Percentiles rank a stretch among this genome's conserved stretches.
These are phyloP conservation scores for Malassezia japonica DNA, from an alignment of 1,284 basidiomycete species.

Conservation along the genomic window DNA sequence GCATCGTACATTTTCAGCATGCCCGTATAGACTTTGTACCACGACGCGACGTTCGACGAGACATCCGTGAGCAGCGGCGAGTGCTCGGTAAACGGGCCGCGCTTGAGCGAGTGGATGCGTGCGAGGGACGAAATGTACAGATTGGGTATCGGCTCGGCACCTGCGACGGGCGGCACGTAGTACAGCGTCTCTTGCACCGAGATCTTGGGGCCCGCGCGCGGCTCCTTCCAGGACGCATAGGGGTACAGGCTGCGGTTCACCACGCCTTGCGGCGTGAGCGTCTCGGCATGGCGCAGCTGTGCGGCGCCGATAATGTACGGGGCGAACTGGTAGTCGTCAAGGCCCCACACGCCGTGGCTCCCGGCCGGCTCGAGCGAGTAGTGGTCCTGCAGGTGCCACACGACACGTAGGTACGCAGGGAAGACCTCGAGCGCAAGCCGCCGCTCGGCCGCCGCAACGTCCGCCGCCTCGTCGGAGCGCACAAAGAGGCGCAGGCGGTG, in stretches of 20 bases:
- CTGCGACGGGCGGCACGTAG: not conserved
- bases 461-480: not conserved
- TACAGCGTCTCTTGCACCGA: slow-evolving; percentile 2
- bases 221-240: not conserved
- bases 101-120: slow-evolving; percentile 51
- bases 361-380: slow-evolving; percentile 58
- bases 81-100: slow-evolving; percentile 38
- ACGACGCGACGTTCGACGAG: slow-evolving; percentile 70
- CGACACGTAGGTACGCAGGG: slow-evolving; percentile 67
- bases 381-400: slow-evolving; percentile 75
- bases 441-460: slow-evolving; percentile 15
- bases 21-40: slow-evolving; percentile 80
- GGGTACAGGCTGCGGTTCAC: slow-evolving; percentile 1
- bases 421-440: slow-evolving; percentile 55
- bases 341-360: slow-evolving; percentile 70
- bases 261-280: slow-evolving; percentile 1
- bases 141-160: slow-evolving; percentile 19
- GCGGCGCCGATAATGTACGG: slow-evolving; percentile 86
- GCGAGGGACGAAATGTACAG: slow-evolving; percentile 56
- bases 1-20: slow-evolving; percentile 93
- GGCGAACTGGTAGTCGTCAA: slow-evolving; percentile 82
- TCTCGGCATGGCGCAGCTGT: slow-evolving; percentile 57
- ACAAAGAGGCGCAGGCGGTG: slow-evolving; percentile 27
- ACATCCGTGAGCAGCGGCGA: slow-evolving; percentile 74
- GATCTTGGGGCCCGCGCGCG: slow-evolving; percentile 7